Evolutionary conservation across 257 asterid genomes (phyloP), one percentile per base, ranked within the genome.

Genomic region (Solanum arcanum): DNA sequence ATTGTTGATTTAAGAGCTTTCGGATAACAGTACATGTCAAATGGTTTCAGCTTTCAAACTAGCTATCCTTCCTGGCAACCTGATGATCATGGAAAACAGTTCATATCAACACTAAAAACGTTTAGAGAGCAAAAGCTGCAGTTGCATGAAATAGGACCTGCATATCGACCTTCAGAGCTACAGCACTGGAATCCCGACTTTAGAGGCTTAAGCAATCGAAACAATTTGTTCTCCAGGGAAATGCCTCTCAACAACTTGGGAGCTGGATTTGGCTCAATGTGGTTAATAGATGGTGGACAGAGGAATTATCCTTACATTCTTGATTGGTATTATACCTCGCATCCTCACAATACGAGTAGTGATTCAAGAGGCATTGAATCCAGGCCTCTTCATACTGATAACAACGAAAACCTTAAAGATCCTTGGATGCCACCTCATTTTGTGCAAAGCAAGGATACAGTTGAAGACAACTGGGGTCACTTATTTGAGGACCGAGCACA

Each of bases 41-140:
- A 15, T 88, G n/a, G 37, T 86, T 90, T 90, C 96, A 97, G 99
- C 93, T 97, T 97, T 91, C 95, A 92, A 77, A 88, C 83, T 69
- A 90, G 95, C 72, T 94, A 96, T 85, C 98, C 98, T 84, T 92
- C 98, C 1, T 96, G 98, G 99, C 98, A 96, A 75, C 96, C 99
- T 21, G 89, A 91, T 76, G 89, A 91, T 5, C 94, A 92, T 0
- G 99, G 99, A 75, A 95, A 93, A 90, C 97, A 90, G 87, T 95
- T 96, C 92, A 92, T 97, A n/a, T 88, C 92, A 3, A 56, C 94
- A 3, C 89, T 97, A 7, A 93, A 91, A 92, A 72, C 56, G 37
- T 97, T 96, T 76, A 88, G 96, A 86, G 99, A 97, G 90, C 94
- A 92, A 87, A 94, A 94, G 90, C 47, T 94, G 89, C 92, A 89